Evolutionary conservation across 2,329 filamentous ascomycete genomes (phyloP), one percentile per base, ranked within the genome.

Genomic region (Juglanconis oblonga): DNA sequence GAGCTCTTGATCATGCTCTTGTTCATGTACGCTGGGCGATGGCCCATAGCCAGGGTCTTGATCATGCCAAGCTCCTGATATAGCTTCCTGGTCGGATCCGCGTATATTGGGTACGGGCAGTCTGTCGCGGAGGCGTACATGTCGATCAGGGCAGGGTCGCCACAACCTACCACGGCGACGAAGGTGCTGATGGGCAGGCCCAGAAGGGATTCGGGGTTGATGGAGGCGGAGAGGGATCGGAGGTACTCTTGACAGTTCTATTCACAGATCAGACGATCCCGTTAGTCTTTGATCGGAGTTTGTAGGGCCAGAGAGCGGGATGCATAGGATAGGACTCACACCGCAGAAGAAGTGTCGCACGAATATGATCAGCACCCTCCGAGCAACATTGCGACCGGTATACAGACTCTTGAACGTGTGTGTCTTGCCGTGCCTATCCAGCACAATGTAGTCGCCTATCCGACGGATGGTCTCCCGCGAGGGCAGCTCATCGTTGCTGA

Each of bases 281-380:
- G 31, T 11, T 31, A 10, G 4, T 2, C 9, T 48, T 31, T 31
- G n/a, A 3, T 47, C n/a, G 36, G 14, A 44, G 11, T n/a, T 35
- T 17, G n/a, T 24, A 36, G 14, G 10, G 29, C 17, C 14, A 33
- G 29, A 29, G 50, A 48, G 8, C 44, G 31, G 49, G 40, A 36
- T 7, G 36, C 7, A 50, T 31, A 55, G 54, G 45, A 36, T 24
- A 48, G 13, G 47, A 80, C 87, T 72, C 79, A 91, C 89, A 40
- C 88, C 88, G 70, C 90, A 92, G 79, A 90, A 92, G 74, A 92
- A 93, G 74, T 92, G 89, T 49, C 90, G 82, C 59, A 93, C 81
- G 70, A 93, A 92, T 65, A 92, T 84, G 47, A 92, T 74, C 36
- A 93, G 78, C 33, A 90, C 84, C 3, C 86, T 77, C 17, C 80